A percentile compares a stretch with the other conserved stretches of the same genome.
These are phyloP conservation scores for Diplodia mutila DNA, from an alignment of 2,329 filamentous ascomycete genomes.

Conservation along the genomic window DNA sequence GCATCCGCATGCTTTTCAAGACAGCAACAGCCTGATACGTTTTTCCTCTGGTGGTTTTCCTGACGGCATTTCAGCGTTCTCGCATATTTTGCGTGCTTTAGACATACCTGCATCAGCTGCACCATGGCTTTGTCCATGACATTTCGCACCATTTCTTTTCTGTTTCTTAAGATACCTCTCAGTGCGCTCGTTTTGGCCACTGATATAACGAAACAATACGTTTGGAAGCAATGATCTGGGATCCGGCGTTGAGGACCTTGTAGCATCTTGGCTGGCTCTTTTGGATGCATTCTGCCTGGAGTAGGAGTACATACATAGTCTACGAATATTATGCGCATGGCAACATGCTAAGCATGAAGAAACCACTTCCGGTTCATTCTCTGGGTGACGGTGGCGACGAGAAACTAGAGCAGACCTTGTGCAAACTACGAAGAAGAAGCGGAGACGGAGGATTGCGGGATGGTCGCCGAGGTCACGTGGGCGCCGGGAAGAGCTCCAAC, in stretches of 20 bases:
- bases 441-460: conserved; percentile 18
- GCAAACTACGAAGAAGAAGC: not conserved
- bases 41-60: not conserved
- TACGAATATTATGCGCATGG: not conserved
- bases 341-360: not conserved
- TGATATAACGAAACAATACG: not conserved
- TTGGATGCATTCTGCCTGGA: conserved; percentile 22
- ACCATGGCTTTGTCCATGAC: conserved; percentile 8
- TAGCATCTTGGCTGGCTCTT: conserved; percentile 17
- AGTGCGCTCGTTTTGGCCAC: conserved; percentile 4
- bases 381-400: not conserved
- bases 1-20: conserved; percentile 48
- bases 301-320: conserved; percentile 15
- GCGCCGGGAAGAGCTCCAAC: conserved; percentile 14
- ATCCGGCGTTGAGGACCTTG: conserved; percentile 7
- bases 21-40: conserved; percentile 21
- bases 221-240: not conserved
- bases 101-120: conserved; percentile 24
- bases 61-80: conserved; percentile 10
- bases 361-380: not conserved
- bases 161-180: conserved; percentile 17
- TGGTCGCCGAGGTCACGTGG: conserved; percentile 9
- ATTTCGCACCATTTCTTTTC: conserved; percentile 2
- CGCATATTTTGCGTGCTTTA: conserved; percentile 15
- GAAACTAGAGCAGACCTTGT: not conserved